Evolutionary conservation across 306 rosid genomes (phyloP).

Genomic region (Pueraria montana): DNA sequence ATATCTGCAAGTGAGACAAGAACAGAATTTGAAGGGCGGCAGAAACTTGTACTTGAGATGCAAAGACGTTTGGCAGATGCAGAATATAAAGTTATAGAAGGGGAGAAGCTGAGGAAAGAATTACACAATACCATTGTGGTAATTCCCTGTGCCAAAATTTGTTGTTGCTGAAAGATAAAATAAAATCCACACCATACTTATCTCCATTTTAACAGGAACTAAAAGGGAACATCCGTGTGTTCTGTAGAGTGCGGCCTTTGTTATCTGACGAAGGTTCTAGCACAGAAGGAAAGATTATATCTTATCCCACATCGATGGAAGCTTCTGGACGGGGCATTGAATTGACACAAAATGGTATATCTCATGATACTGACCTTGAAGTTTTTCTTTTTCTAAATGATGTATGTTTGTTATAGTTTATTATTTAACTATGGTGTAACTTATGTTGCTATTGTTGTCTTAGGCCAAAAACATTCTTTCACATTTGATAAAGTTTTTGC

Average conservation of each 20-base stretch:
- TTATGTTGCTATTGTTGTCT: slow-evolving; percentile 36
- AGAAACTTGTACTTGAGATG: slow-evolving; percentile 71
- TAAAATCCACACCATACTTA: slow-evolving; percentile 19
- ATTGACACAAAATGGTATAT: slow-evolving; percentile 74
- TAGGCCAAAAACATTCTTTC: slow-evolving; percentile 93
- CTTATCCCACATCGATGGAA: slow-evolving; percentile 92
- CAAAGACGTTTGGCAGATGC: slow-evolving; percentile 80
- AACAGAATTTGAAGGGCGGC: slow-evolving; percentile 82
- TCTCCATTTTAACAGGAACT: slow-evolving; percentile 70
- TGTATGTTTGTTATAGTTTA: slow-evolving; percentile 33
- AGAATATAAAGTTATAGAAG: slow-evolving; percentile 83
- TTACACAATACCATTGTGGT: slow-evolving; percentile 96
- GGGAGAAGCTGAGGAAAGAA: slow-evolving; percentile 87
- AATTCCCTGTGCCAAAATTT: slow-evolving; percentile 45
- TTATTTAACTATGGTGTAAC: slow-evolving; percentile 35
- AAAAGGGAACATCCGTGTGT: slow-evolving; percentile 96
- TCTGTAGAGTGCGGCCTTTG: slow-evolving; percentile 96
- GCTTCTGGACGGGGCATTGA: slow-evolving; percentile 89
- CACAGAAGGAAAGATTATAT: slow-evolving; percentile 70
- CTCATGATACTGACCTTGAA: slow-evolving; percentile 30
- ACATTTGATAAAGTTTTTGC: slow-evolving; percentile 90
- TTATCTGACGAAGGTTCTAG: slow-evolving; percentile 77
- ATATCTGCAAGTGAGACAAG: slow-evolving; percentile 77
- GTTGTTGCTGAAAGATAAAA: background rate
- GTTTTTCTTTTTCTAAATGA: slow-evolving; percentile 16